Evolutionary conservation across 2,329 filamentous ascomycete species (phyloP), one percentile per base, ranked within the genome.

Genomic region (Aureobasidium leucospermi): DNA sequence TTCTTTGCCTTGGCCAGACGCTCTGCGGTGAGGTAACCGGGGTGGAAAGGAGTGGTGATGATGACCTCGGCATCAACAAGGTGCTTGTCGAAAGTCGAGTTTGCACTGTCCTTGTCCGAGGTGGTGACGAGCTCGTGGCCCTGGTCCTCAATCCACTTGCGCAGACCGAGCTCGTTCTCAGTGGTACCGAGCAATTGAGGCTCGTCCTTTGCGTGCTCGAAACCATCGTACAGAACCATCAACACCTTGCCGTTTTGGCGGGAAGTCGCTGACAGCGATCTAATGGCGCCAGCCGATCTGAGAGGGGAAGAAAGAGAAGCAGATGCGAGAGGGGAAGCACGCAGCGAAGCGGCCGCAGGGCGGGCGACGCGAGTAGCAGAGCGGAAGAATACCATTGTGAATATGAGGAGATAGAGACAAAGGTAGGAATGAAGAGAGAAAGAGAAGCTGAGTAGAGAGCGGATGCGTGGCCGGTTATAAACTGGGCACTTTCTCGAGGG

Each of bases 1-100:
- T 99, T 97, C 88, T 97, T 97, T 67, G 94, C 94, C 81, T 94
- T 96, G 70, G 90, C 90, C 60, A 99, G 86, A 73, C 94, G 92
- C 81, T 97, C 93, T 58, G 90, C 90, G 52, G 89, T 97, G 61
- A 99, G 88, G 82, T 99, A 99, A 65, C 93, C 94, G 58, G 93
- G 93, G 82, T 97, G 93, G 87, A 97, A 97, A 73, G 94, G 94
- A 61, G 94, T 99, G 68, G 94, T 99, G 78, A 99, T 97, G 83
- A 99, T 97, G 77, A 99, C 82, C 78, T 99, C 94, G 63, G 94
- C 91, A 73, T 97, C 94, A 63, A 94, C 91, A 59, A 99, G 85
- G 79, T 99, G 90, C 80, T 92, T 84, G 78, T 97, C 94, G 68
- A 99, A 97, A 67, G 83, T 88, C 63, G 93, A 97, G 82, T 88